These are phyloP conservation scores for Saccharum hybrid DNA, from an alignment of 202 grass and related monocot genomes.

Conservation along the genomic window DNA sequence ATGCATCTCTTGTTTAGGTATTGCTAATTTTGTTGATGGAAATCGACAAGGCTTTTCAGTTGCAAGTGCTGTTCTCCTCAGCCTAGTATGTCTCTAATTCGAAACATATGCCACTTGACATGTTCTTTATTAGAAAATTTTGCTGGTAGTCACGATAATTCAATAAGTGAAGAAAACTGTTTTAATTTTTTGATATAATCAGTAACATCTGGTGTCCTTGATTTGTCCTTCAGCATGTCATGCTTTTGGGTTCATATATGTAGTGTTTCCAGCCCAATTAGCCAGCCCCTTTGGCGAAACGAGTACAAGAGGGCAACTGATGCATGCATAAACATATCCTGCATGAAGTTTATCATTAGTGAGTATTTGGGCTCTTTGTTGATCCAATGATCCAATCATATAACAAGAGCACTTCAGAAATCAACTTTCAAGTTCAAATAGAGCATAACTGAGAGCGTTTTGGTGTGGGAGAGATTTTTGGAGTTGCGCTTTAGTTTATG, in stretches of 20 bases:
- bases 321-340: constrained; percentile 18
- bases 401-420: background rate
- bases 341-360: background rate
- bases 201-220: constrained; percentile 16
- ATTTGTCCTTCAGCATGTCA: constrained; percentile 11
- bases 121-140: constrained; percentile 17
- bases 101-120: constrained; percentile 5
- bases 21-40: constrained; percentile 81
- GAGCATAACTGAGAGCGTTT: background rate
- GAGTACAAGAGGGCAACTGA: constrained; percentile 4
- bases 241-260: constrained; percentile 7
- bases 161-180: background rate
- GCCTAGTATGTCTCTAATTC: constrained; percentile 65
- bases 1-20: constrained; percentile 55
- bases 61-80: constrained; percentile 84
- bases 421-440: constrained; percentile 11
- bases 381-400: constrained; percentile 14
- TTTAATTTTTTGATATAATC: background rate
- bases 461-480: background rate
- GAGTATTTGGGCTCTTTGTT: background rate
- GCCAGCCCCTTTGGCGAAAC: constrained; percentile 5
- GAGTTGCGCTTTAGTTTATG: constrained; percentile 21
- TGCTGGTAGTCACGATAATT: constrained; percentile 6
- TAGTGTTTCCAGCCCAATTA: background rate
- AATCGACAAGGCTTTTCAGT: constrained; percentile 76